Conservation (phyloP, 805 yeast genomes). For the Kluyveromyces siamensis region DNA sequence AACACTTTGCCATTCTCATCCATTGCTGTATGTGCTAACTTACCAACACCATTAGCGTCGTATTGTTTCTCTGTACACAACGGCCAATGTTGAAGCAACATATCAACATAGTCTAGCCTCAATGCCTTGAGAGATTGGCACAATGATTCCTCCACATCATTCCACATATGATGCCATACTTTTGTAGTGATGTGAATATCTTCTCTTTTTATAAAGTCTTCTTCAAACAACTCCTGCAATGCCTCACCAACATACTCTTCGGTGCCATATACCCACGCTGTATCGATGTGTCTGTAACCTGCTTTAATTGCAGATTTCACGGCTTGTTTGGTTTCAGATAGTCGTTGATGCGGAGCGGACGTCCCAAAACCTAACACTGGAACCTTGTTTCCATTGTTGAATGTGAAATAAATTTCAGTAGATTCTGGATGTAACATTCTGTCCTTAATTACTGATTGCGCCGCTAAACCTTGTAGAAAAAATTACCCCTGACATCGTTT, state of each 20-base stretch:
- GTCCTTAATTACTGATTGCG: not conserved
- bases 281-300: slow-evolving; percentile 68
- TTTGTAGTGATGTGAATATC: slow-evolving; percentile 68
- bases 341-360: slow-evolving; percentile 42
- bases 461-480: too few species aligned
- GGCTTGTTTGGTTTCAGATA: slow-evolving; percentile 39
- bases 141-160: slow-evolving; percentile 43
- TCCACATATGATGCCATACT: slow-evolving; percentile 52
- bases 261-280: slow-evolving; percentile 62
- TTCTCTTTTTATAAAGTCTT: slow-evolving; percentile 39
- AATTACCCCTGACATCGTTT: too few species aligned
- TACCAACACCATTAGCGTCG: slow-evolving; percentile 17
- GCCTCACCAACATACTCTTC: slow-evolving; percentile 63
- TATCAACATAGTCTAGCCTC: slow-evolving; percentile 66
- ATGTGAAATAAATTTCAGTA: slow-evolving; percentile 34
- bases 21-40: slow-evolving; percentile 20
- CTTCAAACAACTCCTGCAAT: slow-evolving; percentile 38
- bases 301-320: slow-evolving; percentile 52
- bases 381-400: slow-evolving; percentile 49
- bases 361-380: slow-evolving; percentile 70
- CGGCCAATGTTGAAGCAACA: slow-evolving; percentile 77
- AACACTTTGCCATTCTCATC: slow-evolving; percentile 30
- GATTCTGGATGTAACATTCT: slow-evolving; percentile 23
- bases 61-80: slow-evolving; percentile 31
- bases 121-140: slow-evolving; percentile 49